These are phyloP conservation scores for Medicago arabica DNA, from an alignment of 306 rosid genomes.

Conservation along the genomic window DNA sequence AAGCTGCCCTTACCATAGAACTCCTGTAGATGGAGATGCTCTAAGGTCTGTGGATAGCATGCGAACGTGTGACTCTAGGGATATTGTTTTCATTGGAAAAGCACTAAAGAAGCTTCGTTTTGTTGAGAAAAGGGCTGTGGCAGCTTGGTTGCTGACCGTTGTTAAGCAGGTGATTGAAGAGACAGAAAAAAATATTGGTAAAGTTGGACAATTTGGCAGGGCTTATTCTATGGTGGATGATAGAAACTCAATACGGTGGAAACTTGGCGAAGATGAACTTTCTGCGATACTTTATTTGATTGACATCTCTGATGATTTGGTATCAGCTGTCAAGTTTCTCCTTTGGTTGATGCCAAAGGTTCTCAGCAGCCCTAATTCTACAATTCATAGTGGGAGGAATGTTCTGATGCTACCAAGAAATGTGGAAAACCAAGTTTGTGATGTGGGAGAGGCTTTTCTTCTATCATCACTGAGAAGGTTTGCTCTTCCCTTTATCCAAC, in stretches of 20 bases:
- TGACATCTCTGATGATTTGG: slow-evolving; percentile 81
- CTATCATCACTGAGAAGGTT: slow-evolving; percentile 88
- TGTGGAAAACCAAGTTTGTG: slow-evolving; percentile 80
- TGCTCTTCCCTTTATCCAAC: slow-evolving; percentile 19
- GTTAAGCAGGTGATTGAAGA: slow-evolving; percentile 74
- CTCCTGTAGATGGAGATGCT: slow-evolving; percentile 66
- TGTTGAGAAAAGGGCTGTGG: slow-evolving; percentile 80
- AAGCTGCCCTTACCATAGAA: slow-evolving; percentile 82
- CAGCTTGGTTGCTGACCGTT: slow-evolving; percentile 72
- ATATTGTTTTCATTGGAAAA: slow-evolving; percentile 78
- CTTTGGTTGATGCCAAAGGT: slow-evolving; percentile 95
- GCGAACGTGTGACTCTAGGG: slow-evolving; percentile 50
- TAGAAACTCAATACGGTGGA: slow-evolving; percentile 71
- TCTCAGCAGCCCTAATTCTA: slow-evolving; percentile 61
- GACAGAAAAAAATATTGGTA: slow-evolving; percentile 61
- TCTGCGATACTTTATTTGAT: slow-evolving; percentile 74
- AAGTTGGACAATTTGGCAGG: slow-evolving; percentile 83
- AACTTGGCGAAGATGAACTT: slow-evolving; percentile 90
- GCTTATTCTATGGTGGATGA: slow-evolving; percentile 65
- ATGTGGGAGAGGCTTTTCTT: slow-evolving; percentile 90
- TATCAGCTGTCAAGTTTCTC: slow-evolving; percentile 80
- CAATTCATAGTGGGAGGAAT: slow-evolving; percentile 78
- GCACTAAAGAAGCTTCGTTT: slow-evolving; percentile 66
- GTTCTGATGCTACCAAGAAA: slow-evolving; percentile 65
- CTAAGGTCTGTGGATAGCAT: slow-evolving; percentile 61